These are phyloP conservation scores for Boletellus sp. DNA, from an alignment of 768 basidiomycete genomes.

Conservation along the genomic window DNA sequence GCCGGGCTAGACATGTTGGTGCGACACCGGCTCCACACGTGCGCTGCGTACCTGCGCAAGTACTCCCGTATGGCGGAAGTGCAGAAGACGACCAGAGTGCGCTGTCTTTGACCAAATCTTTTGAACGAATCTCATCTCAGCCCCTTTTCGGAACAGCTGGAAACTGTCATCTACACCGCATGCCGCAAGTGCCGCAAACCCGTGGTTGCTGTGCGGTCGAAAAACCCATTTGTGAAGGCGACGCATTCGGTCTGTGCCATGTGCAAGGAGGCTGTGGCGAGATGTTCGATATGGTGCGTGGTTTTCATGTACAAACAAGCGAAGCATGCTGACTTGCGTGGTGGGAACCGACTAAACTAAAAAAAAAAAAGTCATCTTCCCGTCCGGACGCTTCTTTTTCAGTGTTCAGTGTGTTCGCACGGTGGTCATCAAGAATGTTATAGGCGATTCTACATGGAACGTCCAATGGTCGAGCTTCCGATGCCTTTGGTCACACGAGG, in stretches of 20 bases:
- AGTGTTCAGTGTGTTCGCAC: constrained; percentile 73
- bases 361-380: constrained; percentile 55
- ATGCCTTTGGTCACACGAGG: constrained; percentile 15
- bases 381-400: constrained; percentile 64
- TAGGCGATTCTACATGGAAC: constrained; percentile 58
- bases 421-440: constrained; percentile 83
- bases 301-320: background rate
- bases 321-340: constrained; percentile 1
- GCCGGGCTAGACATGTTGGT: constrained; percentile 52
- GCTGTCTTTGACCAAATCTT: background rate
- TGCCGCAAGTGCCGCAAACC: constrained; percentile 72
- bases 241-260: constrained; percentile 53
- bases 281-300: constrained; percentile 73
- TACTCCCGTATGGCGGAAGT: constrained; percentile 51
- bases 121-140: background rate
- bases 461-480: constrained; percentile 49
- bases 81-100: constrained; percentile 50
- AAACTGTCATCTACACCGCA: constrained; percentile 66
- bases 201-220: constrained; percentile 38
- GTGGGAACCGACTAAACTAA: background rate
- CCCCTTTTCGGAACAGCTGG: constrained; percentile 42
- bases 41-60: constrained; percentile 76
- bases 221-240: constrained; percentile 32
- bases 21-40: constrained; percentile 57
- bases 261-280: constrained; percentile 48